These are phyloP conservation scores for Cytospora leucostoma DNA, from an alignment of 2,329 filamentous ascomycete genomes.

Conservation along the genomic window DNA sequence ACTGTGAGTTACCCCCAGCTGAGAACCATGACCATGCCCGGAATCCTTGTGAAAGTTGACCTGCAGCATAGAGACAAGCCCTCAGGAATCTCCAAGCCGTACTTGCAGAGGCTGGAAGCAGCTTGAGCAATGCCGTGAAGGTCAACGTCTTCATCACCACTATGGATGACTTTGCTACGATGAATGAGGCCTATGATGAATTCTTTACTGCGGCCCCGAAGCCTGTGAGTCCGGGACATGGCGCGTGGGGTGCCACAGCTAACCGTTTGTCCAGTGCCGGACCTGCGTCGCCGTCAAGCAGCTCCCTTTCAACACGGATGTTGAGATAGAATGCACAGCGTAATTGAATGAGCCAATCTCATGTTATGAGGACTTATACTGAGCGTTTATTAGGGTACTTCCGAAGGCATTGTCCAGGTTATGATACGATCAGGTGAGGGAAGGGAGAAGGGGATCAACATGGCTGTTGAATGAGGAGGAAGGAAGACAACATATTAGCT, in stretches of 20 bases:
- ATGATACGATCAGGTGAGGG: neutral
- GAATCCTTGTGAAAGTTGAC: slow-evolving; percentile 14
- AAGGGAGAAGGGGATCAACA: neutral
- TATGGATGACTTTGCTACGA: slow-evolving; percentile 64
- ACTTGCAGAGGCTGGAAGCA: slow-evolving; percentile 61
- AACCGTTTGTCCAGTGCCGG: slow-evolving; percentile 42
- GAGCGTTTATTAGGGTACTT: slow-evolving; percentile 6
- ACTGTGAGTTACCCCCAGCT: slow-evolving; percentile 41
- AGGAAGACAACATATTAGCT: too few relatives aligned
- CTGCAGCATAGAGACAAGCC: slow-evolving; percentile 48
- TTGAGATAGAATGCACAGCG: slow-evolving; percentile 76
- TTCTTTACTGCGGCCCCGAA: slow-evolving; percentile 48
- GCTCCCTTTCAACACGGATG: slow-evolving; percentile 67
- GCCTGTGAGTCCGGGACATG: slow-evolving; percentile 51
- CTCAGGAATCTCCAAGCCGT: slow-evolving; percentile 61
- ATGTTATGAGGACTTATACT: neutral
- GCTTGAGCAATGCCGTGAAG: slow-evolving; percentile 64
- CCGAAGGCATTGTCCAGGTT: slow-evolving; percentile 10
- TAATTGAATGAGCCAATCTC: slow-evolving; percentile 26
- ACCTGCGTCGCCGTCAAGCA: slow-evolving; percentile 75
- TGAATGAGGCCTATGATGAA: slow-evolving; percentile 58
- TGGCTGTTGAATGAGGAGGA: neutral
- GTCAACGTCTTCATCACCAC: slow-evolving; percentile 66
- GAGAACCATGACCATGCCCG: too few relatives aligned
- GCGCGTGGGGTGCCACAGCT: neutral